Evolutionary conservation across 495 filamentous ascomycete genomes (phyloP), one percentile per base, ranked within the genome.

Genomic region (Penicillium salamii): DNA sequence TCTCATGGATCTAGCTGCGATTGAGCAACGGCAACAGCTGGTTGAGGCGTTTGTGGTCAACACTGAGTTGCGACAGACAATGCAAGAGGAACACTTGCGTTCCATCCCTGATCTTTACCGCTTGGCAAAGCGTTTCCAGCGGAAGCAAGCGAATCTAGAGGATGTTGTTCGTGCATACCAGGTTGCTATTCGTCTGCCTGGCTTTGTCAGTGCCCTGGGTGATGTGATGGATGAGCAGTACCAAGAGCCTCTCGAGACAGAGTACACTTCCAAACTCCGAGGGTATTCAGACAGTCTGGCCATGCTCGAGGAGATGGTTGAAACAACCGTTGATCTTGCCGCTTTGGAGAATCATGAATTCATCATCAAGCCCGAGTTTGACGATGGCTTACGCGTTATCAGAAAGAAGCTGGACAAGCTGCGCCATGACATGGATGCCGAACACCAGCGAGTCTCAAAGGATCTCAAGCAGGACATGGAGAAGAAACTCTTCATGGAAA

Each of bases 401-500:
- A 82, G 90, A 8, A 95, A 88, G 69, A 90, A 88, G 65, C 82
- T 99, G 13, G 92, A 97, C 57, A 90, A 86, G 66, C 71, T 96
- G 15, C 82, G 82, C 34, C 75, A 84, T 24, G 85, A 91, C 20
- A 97, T 99, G 89, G 78, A 90, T 31, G 70, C 72, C 17, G 93
- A 99, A 64, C 92, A 95, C 57, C 73, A 75, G 36, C 75, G 78
- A 5, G 90, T 91, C 13, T 83, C 87, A 7, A 72, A 80, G 26
- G 92, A 97, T 65, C 77, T 99, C n/a, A 82, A 81, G 45, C 92
- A 96, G 58, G 93, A 99, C 53, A 83, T 83, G 50, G 92, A 97
- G 58, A 99, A 99, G 78, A 99, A 99, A 66, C 83, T 99, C 28
- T 97, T 97, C 68, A 78, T 99, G 40, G 93, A 99, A 57, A 96